phyloP scores from a whole-genome alignment of 1,284 basidiomycete species.

The Ganoderma lingzhi region DNA sequence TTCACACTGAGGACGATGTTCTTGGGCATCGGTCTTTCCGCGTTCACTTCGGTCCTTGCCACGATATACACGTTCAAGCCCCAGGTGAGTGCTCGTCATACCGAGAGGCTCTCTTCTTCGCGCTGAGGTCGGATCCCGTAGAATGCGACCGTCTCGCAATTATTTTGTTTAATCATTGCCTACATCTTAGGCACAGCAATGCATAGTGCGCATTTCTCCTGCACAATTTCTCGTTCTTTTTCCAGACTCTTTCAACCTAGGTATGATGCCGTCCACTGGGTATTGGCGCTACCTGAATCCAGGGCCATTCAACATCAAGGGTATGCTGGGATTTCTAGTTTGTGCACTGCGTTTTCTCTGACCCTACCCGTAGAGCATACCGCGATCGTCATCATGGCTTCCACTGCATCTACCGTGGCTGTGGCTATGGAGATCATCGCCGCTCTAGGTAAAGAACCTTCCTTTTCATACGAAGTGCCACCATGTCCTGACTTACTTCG shows the following conservation, averaged over 20 bases:
- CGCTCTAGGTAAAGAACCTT: constrained; percentile 56
- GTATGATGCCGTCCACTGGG: constrained; percentile 52
- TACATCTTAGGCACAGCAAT: constrained; percentile 66
- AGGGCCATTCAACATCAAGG: constrained; percentile 66
- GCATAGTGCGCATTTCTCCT: constrained; percentile 44
- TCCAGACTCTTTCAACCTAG: constrained; percentile 42
- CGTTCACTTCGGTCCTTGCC: constrained; percentile 64
- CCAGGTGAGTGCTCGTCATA: constrained; percentile 31
- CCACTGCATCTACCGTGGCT: constrained; percentile 69
- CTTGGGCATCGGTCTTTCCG: constrained; percentile 66
- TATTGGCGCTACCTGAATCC: constrained; percentile 65
- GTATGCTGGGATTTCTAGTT: constrained; percentile 17
- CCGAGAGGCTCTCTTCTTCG: background rate
- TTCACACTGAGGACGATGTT: constrained; percentile 67
- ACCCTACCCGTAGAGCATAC: constrained; percentile 56
- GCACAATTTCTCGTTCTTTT: background rate
- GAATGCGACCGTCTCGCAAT: constrained; percentile 63
- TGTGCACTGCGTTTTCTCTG: background rate
- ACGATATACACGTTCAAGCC: constrained; percentile 75
- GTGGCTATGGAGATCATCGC: constrained; percentile 74
- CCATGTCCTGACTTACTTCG: background rate
- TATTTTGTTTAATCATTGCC: constrained; percentile 65
- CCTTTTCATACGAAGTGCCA: background rate
- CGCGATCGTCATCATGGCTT: constrained; percentile 73
- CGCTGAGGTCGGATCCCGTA: constrained; percentile 38